Evolutionary conservation across 306 rosid species (phyloP).

Genomic region (Alnus glutinosa): DNA sequence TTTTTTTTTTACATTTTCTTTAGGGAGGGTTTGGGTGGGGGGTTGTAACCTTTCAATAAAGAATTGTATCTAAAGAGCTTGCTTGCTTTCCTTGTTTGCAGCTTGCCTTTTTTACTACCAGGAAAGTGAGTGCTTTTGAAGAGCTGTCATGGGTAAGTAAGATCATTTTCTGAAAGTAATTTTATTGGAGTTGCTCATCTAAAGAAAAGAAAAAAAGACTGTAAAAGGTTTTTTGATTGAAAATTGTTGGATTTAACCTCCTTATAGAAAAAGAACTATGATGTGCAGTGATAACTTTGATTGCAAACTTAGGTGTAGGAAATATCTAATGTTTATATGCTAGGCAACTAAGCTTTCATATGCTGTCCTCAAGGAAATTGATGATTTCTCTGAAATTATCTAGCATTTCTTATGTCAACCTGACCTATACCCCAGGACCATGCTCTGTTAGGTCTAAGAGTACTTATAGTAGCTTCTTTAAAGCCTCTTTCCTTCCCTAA

Average conservation of each 20-base stretch:
- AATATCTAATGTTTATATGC: neutral
- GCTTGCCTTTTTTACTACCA: constrained; percentile 86
- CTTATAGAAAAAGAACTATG: neutral
- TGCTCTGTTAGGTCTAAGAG: neutral
- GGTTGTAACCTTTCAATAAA: neutral
- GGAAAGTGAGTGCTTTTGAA: constrained; percentile 63
- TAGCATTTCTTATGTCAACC: neutral
- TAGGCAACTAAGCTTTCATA: neutral
- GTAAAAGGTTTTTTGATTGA: constrained; percentile 9
- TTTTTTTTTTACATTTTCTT: neutral
- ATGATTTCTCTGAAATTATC: neutral
- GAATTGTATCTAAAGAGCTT: constrained; percentile 9
- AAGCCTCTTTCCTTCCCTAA: no score
- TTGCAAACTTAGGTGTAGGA: no score
- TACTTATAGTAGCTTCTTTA: no score
- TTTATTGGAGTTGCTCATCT: neutral
- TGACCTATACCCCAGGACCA: neutral
- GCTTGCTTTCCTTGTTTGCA: constrained; percentile 38
- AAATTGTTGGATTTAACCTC: neutral
- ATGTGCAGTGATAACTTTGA: neutral
- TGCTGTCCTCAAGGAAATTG: neutral
- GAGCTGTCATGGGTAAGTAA: constrained; percentile 92
- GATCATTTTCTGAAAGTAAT: constrained; percentile 12
- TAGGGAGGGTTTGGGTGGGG: neutral
- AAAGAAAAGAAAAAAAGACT: neutral